Evolutionary conservation across 306 rosid species (phyloP).

Genomic region (Cercis canadensis): DNA sequence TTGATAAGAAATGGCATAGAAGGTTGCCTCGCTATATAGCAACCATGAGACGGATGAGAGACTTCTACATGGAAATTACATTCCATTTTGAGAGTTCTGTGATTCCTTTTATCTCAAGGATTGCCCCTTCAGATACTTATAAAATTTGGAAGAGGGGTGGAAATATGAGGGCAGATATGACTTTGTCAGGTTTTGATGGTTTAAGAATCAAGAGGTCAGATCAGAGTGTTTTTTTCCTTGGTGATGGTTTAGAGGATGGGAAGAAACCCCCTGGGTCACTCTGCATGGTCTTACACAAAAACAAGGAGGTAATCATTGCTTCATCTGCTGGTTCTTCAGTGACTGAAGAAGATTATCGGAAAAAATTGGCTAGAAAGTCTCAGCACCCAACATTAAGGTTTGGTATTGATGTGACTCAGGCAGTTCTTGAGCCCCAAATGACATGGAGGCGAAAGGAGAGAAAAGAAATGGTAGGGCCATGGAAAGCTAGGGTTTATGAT

Average conservation of each 20-base stretch:
- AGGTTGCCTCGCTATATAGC: constrained; percentile 62
- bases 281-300: constrained; percentile 65
- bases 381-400: constrained; percentile 64
- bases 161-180: constrained; percentile 81
- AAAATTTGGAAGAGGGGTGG: constrained; percentile 97
- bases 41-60: constrained; percentile 61
- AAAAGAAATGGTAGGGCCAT: constrained; percentile 56
- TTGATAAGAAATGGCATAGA: constrained; percentile 72
- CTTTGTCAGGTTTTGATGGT: constrained; percentile 70
- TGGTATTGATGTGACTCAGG: constrained; percentile 72
- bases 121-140: constrained; percentile 94
- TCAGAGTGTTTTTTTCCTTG: constrained; percentile 68
- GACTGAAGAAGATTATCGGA: constrained; percentile 59
- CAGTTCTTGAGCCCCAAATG: constrained; percentile 66
- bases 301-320: constrained; percentile 67
- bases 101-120: constrained; percentile 85
- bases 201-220: constrained; percentile 66
- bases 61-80: constrained; percentile 71
- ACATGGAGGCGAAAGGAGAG: constrained; percentile 73
- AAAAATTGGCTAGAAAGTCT: constrained; percentile 63
- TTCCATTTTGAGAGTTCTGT: constrained; percentile 94
- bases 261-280: constrained; percentile 62
- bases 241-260: constrained; percentile 67
- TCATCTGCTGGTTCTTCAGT: constrained; percentile 60
- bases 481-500: constrained; percentile 71